Conservation (phyloP, 345 rosid genomes). For the Mangifera indica region DNA sequence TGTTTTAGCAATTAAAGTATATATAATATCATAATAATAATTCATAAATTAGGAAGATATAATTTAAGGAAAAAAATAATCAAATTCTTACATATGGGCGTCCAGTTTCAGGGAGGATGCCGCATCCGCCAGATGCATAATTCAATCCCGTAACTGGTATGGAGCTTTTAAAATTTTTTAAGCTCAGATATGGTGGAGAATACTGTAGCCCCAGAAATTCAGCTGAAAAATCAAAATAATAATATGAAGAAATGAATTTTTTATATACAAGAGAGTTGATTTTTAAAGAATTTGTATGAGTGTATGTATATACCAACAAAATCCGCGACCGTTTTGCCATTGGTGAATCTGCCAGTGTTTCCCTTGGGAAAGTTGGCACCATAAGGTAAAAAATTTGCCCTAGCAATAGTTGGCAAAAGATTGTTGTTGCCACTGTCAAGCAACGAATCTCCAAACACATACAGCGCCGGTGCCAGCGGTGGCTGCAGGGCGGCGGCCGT, state of each 20-base stretch:
- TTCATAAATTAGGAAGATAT: no score
- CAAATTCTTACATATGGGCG: slow-evolving; percentile 22
- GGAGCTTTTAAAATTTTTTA: not conserved
- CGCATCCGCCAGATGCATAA: slow-evolving; percentile 51
- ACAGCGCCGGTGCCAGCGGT: slow-evolving; percentile 37
- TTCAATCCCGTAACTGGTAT: slow-evolving; percentile 35
- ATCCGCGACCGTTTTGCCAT: slow-evolving; percentile 45
- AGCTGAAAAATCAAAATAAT: no score
- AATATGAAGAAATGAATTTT: no score
- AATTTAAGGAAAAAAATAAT: no score
- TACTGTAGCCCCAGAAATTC: slow-evolving; percentile 46
- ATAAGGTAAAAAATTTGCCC: slow-evolving; percentile 41
- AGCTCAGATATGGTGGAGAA: slow-evolving; percentile 36
- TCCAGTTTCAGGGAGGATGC: slow-evolving; percentile 48
- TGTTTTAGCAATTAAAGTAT: no score
- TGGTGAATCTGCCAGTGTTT: slow-evolving; percentile 49
- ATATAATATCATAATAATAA: no score
- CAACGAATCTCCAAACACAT: slow-evolving; percentile 49
- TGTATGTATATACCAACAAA: slow-evolving; percentile 44
- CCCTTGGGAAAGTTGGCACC: slow-evolving; percentile 35
- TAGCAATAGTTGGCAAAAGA: slow-evolving; percentile 35
- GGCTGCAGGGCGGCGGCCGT: not conserved
- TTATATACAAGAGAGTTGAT: no score
- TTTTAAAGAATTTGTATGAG: no score
- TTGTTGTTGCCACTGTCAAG: slow-evolving; percentile 57